phyloP scores from a whole-genome alignment of 257 asterid species.

The Fraxinus quadrangulata region DNA sequence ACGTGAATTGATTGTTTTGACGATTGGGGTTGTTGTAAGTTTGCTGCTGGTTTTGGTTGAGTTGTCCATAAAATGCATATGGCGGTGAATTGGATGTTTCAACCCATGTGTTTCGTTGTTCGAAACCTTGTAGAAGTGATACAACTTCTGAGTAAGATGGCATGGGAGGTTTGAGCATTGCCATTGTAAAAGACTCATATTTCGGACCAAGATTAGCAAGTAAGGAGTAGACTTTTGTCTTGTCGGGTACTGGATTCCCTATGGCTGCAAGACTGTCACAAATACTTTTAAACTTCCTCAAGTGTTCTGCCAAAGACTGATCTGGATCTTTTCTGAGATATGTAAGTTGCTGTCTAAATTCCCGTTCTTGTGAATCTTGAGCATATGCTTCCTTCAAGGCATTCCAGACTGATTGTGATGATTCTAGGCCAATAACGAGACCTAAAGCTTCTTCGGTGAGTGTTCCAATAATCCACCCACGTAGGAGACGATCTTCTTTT shows the following conservation, averaged over 20 bases:
- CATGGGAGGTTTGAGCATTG: background rate
- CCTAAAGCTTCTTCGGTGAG: conserved; percentile 4
- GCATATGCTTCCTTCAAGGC: conserved; percentile 3
- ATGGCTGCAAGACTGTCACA: background rate
- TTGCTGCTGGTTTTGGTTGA: background rate
- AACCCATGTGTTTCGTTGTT: background rate
- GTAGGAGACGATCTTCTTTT: background rate
- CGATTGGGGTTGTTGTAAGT: background rate
- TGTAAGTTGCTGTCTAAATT: conserved; percentile 7
- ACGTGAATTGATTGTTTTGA: background rate
- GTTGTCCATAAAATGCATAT: background rate
- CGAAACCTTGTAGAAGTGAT: background rate
- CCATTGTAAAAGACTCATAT: background rate
- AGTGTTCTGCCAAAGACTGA: background rate
- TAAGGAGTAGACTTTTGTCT: background rate
- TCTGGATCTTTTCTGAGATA: background rate
- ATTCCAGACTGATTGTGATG: background rate
- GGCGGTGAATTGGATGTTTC: background rate
- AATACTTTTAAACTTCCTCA: background rate
- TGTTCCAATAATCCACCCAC: conserved; percentile 5
- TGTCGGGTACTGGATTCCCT: background rate
- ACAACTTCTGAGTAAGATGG: background rate
- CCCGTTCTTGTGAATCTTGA: background rate
- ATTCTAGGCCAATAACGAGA: conserved; percentile 1
- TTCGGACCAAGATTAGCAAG: background rate